These are phyloP conservation scores for Clarireedia hainanense DNA, from an alignment of 2,329 filamentous ascomycete species.

Conservation along the genomic window DNA sequence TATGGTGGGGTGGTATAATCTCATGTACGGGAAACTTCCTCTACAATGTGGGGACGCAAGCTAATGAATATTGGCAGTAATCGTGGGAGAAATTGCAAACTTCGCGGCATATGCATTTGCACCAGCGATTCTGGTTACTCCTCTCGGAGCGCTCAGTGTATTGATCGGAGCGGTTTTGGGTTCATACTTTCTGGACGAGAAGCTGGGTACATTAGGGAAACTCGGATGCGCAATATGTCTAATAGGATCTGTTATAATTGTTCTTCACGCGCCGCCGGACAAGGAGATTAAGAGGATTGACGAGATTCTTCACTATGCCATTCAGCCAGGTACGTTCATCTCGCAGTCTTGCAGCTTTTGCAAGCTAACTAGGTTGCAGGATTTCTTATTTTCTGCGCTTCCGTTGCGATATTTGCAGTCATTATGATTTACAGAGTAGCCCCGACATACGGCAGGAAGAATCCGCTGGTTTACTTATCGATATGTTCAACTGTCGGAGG, in stretches of 20 bases:
- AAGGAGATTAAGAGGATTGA: conserved; percentile 87
- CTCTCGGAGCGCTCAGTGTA: conserved; percentile 86
- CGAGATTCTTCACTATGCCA: conserved; percentile 81
- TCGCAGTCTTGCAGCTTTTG: not conserved
- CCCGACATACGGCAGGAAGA: conserved; percentile 85
- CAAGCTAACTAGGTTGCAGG: conserved; percentile 35
- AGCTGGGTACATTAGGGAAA: conserved; percentile 83
- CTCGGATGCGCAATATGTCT: conserved; percentile 94
- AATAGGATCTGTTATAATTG: conserved; percentile 93
- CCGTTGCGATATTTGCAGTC: conserved; percentile 74
- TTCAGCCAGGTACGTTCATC: conserved; percentile 67
- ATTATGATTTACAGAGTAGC: conserved; percentile 97
- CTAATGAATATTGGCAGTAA: conserved; percentile 51
- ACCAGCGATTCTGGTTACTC: conserved; percentile 95
- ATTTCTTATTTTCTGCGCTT: conserved; percentile 78
- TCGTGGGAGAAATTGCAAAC: conserved; percentile 89
- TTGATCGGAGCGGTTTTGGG: conserved; percentile 91
- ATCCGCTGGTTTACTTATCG: conserved; percentile 91
- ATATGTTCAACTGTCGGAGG: conserved; percentile 97
- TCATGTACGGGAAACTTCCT: conserved; percentile 58
- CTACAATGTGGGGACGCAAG: conserved; percentile 9
- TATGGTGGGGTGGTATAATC: conserved; percentile 93
- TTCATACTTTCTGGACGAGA: conserved; percentile 88
- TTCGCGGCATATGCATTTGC: conserved; percentile 98
- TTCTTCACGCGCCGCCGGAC: conserved; percentile 92